Evolutionary conservation across 495 filamentous ascomycete species (phyloP), one percentile per base, ranked within the genome.

Genomic region (Diplogelasinospora grovesii): DNA sequence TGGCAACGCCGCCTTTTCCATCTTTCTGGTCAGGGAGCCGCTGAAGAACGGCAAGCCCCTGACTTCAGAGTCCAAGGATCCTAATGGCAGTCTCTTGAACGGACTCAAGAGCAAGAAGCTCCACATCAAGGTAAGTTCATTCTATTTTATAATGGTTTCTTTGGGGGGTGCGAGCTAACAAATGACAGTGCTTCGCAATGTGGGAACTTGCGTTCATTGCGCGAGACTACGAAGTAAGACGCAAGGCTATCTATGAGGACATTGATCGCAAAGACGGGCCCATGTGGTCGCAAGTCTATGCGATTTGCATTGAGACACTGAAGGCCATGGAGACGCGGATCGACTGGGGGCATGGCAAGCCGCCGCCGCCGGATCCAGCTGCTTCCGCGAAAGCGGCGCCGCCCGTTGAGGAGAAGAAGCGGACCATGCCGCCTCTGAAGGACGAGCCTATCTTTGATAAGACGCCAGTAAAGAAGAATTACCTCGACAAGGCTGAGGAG

Each of bases 131-230:
- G 80, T 74, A 68, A 51, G 65, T 55, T 41, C 18, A 41, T 49
- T 40, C 29, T 48, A 19, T 25, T 29, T 8, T 23, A 29, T 22
- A 15, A 22, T 8, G 21, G n/a, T n/a, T n/a, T n/a, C n/a, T 8
- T 20, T 8, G 15, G 15, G 16, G 10, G 22, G n/a, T 8, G 9
- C 11, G 16, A 18, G 45, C 57, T 66, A 49, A 65, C 40, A 10
- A 5, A 20, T 33, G 2, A 8, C 66, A 86, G 66, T 65, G 77
- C 3, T 90, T 90, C 57, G 90, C 92, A 18, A 86, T 95, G 65
- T 93, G 89, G 85, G 92, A 98, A 57, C 70, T 97, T 14, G 72
- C 75, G 21, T 73, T 82, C 41, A 93, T 96, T 46, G 79, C 85
- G 34, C 71, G 82, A 36, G 75, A 78, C 22, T 86, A 78, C 43